Conservation (phyloP, 2,329 filamentous ascomycete species). For the Lasiodiplodia sp. region DNA sequence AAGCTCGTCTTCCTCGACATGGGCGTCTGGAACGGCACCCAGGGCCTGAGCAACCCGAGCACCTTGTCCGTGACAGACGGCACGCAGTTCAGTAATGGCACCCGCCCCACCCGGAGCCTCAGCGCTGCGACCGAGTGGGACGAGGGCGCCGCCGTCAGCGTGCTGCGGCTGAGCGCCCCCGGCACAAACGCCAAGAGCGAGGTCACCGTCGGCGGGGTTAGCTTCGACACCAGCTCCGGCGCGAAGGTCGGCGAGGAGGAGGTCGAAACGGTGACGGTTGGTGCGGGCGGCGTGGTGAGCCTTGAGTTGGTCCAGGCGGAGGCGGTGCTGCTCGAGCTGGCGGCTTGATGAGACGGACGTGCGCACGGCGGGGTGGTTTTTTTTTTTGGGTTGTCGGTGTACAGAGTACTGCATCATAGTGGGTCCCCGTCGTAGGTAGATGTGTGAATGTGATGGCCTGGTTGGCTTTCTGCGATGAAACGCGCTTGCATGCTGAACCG, state of each 20-base stretch:
- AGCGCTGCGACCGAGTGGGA: conserved; percentile 14
- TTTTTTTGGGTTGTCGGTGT: neutral
- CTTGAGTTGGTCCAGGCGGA: conserved; percentile 25
- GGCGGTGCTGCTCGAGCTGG: conserved; percentile 27
- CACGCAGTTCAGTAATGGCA: conserved; percentile 20
- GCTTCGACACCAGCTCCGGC: conserved; percentile 18
- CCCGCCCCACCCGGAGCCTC: neutral
- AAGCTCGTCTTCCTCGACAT: conserved; percentile 28
- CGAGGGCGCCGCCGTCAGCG: conserved; percentile 1
- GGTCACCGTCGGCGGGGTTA: conserved; percentile 13
- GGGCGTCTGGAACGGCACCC: conserved; percentile 27
- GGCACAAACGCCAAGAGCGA: conserved; percentile 28
- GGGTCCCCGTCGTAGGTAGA: neutral
- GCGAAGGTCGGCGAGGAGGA: conserved; percentile 14
- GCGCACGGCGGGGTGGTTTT: too few relatives aligned
- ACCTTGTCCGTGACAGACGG: conserved; percentile 20
- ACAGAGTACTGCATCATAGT: neutral
- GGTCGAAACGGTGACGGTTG: conserved; percentile 12
- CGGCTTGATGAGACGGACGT: neutral
- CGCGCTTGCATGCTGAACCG: neutral
- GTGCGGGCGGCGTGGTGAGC: conserved; percentile 5
- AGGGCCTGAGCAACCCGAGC: conserved; percentile 23
- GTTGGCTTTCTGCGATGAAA: neutral
- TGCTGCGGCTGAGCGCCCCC: conserved; percentile 17
- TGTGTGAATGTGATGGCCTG: neutral